Evolutionary conservation across 2,329 filamentous ascomycete species (phyloP), one percentile per base, ranked within the genome.

Genomic region (Elsinoe perseae): DNA sequence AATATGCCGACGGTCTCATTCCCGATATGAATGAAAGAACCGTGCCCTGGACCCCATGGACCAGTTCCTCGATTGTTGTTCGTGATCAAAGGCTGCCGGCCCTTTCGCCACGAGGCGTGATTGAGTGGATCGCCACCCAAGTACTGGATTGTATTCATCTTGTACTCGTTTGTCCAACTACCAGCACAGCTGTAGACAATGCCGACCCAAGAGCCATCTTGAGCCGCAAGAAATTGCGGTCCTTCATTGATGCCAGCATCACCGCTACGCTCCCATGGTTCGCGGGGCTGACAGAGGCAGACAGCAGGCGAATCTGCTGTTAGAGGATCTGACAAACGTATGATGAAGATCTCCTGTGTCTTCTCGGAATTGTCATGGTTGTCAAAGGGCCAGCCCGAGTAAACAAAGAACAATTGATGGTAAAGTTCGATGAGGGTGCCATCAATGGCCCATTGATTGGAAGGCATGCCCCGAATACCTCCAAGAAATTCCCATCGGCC

Each of bases 111-210:
- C 0, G 64, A 67, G 0, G 32, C 40, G 0, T 65, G 64, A 27
- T 70, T 57, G 0, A 76, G 62, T 2, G 74, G 74, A 56, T 73
- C 67, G 1, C 72, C 71, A 12, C 72, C 73, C 0, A 65, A 62
- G 56, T 69, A 74, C 38, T 70, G 65, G 20, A 77, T 62, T 0
- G 72, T 68, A n/a, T 70, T 71, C 71, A 76, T 75, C 60, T 76
- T 76, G 64, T 76, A 76, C 56, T 76, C 69, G 46, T 70, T 69
- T 1, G 74, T 76, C 74, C 74, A 77, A 58, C 65, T 70, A 1
- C 73, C 74, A 0, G 72, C 72, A 59, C 73, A 76, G 4, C 68
- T 72, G 57, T 75, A 77, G n/a, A 70, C 73, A n/a, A 77, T 60
- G 1, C 74, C 74, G 12, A 61, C 63, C 73, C 74, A 77, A 1